Evolutionary conservation across 2,329 filamentous ascomycete genomes (phyloP).

Genomic region (Fusarium subtropicale): DNA sequence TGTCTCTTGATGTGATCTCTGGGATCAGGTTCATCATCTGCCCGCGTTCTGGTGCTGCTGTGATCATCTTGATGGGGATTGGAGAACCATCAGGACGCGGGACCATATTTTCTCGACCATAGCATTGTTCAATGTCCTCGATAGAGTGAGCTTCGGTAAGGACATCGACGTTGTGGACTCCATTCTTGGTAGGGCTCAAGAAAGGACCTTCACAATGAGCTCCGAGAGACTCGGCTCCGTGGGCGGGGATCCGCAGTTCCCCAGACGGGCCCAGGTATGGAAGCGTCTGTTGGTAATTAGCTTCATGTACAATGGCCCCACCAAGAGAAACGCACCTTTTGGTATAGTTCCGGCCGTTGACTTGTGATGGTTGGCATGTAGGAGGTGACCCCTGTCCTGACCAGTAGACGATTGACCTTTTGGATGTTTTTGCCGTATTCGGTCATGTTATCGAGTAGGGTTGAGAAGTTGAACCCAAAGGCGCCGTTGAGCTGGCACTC

Average conservation of each 20-base stretch:
- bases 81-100: constrained; percentile 51
- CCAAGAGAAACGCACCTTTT: constrained; percentile 63
- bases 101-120: constrained; percentile 76
- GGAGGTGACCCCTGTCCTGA: constrained; percentile 85
- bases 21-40: constrained; percentile 76
- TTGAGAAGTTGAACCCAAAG: constrained; percentile 92
- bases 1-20: constrained; percentile 71
- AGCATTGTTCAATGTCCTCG: constrained; percentile 74
- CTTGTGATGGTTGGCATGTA: constrained; percentile 89
- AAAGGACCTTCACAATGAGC: constrained; percentile 95
- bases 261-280: constrained; percentile 82
- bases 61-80: constrained; percentile 79
- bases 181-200: constrained; percentile 83
- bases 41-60: constrained; percentile 84
- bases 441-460: constrained; percentile 74
- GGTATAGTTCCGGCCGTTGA: constrained; percentile 83
- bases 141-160: constrained; percentile 73
- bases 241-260: constrained; percentile 64
- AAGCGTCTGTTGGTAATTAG: constrained; percentile 64
- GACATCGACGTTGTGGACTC: constrained; percentile 82
- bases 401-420: constrained; percentile 76
- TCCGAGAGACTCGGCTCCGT: constrained; percentile 87
- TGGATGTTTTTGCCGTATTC: constrained; percentile 79
- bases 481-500: constrained; percentile 93
- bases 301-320: constrained; percentile 36